Evolutionary conservation across 148 eudicot species (phyloP), one percentile per base, ranked within the genome.

Genomic region (Fallopia convolvulus): DNA sequence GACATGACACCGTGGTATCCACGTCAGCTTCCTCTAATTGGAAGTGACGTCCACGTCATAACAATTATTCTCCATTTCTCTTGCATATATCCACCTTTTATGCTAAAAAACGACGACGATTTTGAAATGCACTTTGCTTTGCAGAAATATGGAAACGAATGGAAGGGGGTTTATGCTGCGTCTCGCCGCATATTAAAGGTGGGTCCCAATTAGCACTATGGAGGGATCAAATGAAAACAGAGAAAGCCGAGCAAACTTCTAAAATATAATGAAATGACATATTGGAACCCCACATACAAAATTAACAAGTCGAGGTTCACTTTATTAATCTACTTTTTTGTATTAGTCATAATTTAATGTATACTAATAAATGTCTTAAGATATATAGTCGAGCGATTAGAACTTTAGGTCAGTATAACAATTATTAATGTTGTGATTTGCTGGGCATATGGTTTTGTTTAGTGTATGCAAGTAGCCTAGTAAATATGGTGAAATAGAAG

Each of bases 1-100:
- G 70, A 12, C 70, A 63, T 18, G 10, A 4, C 21, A 63, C 39
- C 17, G 30, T 75, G 77, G 23, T 48, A n/a, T 75, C 58, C 77
- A 75, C 66, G 65, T 75, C 66, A 75, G 47, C 65, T 18, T 53
- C 65, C 77, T 75, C 77, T 60, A 60, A 0, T 52, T 8, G 44
- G 68, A 30, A 75, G 66, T 75, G 77, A 12, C 41, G 10, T 75
- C 77, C 65, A 75, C 77, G 77, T 75, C 77, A 75, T 32, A 18
- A 14, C 18, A 8, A 20, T 26, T 53, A 48, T 74, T 40, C 74
- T 41, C n/a, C 56, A 3, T 15, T 44, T 6, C 47, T 44, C 72
- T 5, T 15, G 72, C 72, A 20, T 32, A 3, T 56, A 7, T 56
- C 63, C 14, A 14, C 60, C 60, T 53, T 17, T 53, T 23, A 26